Conservation (phyloP, 2,329 filamentous ascomycete genomes). For the Neospermospora avenae region DNA sequence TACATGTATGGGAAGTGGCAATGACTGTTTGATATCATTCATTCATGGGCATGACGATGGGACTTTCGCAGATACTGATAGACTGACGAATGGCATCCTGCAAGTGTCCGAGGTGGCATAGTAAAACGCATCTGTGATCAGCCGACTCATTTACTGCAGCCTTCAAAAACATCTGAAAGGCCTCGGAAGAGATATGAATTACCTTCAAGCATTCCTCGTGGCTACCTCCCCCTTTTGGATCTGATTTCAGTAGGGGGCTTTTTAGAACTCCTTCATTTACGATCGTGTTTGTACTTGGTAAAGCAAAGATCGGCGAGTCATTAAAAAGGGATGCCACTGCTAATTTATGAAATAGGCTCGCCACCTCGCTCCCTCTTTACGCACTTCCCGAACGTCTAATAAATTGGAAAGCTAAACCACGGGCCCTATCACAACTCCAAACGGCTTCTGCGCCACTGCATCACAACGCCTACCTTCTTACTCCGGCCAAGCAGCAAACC, state of each 20-base stretch:
- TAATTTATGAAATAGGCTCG: neutral
- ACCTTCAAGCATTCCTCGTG: neutral
- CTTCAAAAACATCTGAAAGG: no score
- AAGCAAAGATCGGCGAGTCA: neutral
- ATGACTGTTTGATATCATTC: no score
- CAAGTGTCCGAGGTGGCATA: no score
- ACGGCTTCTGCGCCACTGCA: neutral
- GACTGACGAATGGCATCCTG: no score
- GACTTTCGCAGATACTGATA: no score
- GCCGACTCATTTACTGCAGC: no score
- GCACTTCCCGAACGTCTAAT: neutral
- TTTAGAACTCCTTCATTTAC: neutral
- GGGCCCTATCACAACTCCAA: neutral
- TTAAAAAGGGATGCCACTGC: neutral
- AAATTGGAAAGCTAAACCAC: neutral
- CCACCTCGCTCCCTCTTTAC: neutral
- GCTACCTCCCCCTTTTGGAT: neutral
- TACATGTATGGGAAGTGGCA: no score
- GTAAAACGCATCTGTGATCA: no score
- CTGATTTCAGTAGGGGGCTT: neutral
- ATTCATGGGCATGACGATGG: no score
- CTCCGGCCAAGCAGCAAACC: constrained; percentile 1
- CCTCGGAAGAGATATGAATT: neutral
- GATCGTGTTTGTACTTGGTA: no score
- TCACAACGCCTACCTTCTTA: neutral